Conservation (phyloP, 2,329 filamentous ascomycete genomes). For the Zymoseptoria brevis region DNA sequence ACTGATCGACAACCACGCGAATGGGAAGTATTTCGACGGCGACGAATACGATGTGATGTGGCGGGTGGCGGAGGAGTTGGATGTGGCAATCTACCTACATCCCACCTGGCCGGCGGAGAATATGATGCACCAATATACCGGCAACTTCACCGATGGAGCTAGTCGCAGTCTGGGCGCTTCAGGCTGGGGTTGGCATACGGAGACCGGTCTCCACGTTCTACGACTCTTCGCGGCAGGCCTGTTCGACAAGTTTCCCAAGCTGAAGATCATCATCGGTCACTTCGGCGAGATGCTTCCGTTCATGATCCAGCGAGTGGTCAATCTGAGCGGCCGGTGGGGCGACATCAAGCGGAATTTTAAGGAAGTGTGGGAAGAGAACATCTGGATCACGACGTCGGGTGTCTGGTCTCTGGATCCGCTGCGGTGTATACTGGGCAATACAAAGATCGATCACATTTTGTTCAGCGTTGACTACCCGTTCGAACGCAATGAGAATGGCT, state of each 20-base stretch:
- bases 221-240: conserved; percentile 46
- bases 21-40: conserved; percentile 30
- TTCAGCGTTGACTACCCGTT: conserved; percentile 57
- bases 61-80: conserved; percentile 34
- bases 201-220: conserved; percentile 43
- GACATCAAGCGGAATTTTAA: conserved; percentile 35
- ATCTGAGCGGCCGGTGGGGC: conserved; percentile 24
- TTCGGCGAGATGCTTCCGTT: conserved; percentile 53
- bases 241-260: conserved; percentile 47
- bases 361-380: conserved; percentile 40
- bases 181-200: conserved; percentile 46
- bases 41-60: conserved; percentile 26
- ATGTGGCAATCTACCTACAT: conserved; percentile 47
- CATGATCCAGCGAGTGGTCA: conserved; percentile 43
- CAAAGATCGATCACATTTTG: conserved; percentile 42
- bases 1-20: conserved; percentile 30
- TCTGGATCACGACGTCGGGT: conserved; percentile 54
- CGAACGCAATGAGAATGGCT: conserved; percentile 42
- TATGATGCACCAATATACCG: conserved; percentile 29
- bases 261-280: conserved; percentile 51
- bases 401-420: conserved; percentile 48
- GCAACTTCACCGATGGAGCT: conserved; percentile 30
- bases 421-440: conserved; percentile 32
- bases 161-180: conserved; percentile 32
- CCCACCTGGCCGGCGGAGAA: conserved; percentile 37